Evolutionary conservation across 164 flowering plant species (phyloP).

Genomic region (Kalanchoe fedtschenkoi): DNA sequence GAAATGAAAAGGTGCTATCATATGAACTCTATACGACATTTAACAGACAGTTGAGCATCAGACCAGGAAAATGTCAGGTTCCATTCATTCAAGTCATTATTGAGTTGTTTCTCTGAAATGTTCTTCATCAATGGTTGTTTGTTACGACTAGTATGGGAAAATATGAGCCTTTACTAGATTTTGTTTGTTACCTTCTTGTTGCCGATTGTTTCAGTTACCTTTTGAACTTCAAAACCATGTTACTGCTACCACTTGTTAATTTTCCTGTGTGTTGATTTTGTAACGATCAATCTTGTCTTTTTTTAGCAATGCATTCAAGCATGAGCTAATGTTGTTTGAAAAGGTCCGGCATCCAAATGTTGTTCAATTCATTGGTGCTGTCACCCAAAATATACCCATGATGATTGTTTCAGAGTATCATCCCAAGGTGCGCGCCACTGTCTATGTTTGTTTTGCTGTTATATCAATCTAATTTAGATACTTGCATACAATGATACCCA

Average conservation of each 20-base stretch:
- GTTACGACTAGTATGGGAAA: too few relatives aligned
- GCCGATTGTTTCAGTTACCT: background rate
- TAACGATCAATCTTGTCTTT: slow-evolving; percentile 1
- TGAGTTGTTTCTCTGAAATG: background rate
- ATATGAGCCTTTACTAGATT: too few relatives aligned
- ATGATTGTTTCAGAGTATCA: slow-evolving; percentile 92
- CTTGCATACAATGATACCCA: background rate
- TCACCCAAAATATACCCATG: slow-evolving; percentile 94
- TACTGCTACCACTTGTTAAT: background rate
- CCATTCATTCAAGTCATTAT: background rate
- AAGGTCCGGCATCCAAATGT: slow-evolving; percentile 93
- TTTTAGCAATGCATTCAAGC: slow-evolving; percentile 61
- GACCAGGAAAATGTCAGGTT: background rate
- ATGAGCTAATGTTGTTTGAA: slow-evolving; percentile 62
- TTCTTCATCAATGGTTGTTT: background rate
- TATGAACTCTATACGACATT: background rate
- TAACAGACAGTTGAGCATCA: background rate
- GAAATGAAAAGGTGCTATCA: background rate
- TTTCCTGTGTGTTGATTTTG: background rate
- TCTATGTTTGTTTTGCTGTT: slow-evolving; percentile 2
- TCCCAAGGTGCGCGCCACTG: slow-evolving; percentile 54
- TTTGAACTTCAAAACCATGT: background rate
- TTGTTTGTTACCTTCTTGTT: background rate
- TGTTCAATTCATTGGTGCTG: slow-evolving; percentile 98
- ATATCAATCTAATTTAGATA: background rate